phyloP scores from a whole-genome alignment of 148 eudicot species.

The Heliosperma pusillum region DNA sequence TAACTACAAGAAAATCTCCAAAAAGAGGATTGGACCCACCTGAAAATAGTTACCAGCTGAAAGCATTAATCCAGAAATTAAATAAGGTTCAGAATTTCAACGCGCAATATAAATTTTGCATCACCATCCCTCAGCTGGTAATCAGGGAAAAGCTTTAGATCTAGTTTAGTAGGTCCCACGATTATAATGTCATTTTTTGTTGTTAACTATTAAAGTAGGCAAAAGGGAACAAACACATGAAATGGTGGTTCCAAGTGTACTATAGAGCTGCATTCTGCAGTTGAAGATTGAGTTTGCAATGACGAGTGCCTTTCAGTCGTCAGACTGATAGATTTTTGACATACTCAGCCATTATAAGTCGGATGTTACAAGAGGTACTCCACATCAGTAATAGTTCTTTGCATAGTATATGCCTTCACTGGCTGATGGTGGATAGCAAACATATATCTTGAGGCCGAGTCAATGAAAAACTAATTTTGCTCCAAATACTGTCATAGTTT shows the following conservation, averaged over 20 bases:
- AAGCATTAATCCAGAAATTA: neutral
- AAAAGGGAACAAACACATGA: neutral
- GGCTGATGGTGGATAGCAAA: neutral
- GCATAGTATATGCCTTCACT: neutral
- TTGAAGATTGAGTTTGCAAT: too few relatives aligned
- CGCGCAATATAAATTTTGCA: neutral
- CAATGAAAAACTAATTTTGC: neutral
- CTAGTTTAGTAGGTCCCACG: neutral
- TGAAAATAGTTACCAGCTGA: slow-evolving; percentile 24
- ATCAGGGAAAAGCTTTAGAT: neutral
- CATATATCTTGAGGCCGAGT: neutral
- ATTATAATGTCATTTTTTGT: neutral
- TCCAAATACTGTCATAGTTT: neutral
- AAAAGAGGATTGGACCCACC: slow-evolving; percentile 84
- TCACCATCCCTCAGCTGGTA: neutral
- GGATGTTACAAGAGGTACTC: neutral
- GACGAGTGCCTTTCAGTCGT: too few relatives aligned
- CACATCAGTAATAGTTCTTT: neutral
- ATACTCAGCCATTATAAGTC: too few relatives aligned
- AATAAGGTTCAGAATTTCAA: neutral
- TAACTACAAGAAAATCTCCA: slow-evolving; percentile 74
- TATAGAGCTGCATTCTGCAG: too few relatives aligned
- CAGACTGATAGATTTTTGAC: too few relatives aligned
- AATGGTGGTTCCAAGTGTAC: too few relatives aligned
- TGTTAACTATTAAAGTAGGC: neutral